A percentile compares a stretch with the other conserved stretches of the same genome.
Evolutionary conservation across 345 rosid genomes (phyloP).

Genomic region (Arabis hirsuta): DNA sequence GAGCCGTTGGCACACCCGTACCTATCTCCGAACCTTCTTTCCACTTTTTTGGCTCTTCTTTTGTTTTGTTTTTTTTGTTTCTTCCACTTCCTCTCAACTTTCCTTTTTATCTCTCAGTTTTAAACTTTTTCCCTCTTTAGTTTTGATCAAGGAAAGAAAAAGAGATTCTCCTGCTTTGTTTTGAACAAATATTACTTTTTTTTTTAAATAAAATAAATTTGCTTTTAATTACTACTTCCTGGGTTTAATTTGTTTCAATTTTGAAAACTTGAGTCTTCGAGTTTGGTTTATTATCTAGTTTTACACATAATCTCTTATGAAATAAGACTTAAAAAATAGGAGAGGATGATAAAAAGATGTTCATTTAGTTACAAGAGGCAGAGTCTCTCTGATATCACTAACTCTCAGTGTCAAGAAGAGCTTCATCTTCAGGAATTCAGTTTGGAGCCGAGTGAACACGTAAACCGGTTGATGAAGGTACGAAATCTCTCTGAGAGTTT

Average conservation of each 20-base stretch:
- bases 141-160: conserved; percentile 6
- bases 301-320: not conserved
- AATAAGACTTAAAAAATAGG: not conserved
- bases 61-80: conserved; percentile 12
- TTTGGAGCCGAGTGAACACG: conserved; percentile 34
- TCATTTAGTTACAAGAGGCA: conserved; percentile 58
- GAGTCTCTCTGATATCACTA: conserved; percentile 70
- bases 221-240: not conserved
- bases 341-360: conserved; percentile 52
- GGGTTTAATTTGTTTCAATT: not conserved
- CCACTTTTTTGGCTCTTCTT: conserved; percentile 25
- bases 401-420: conserved; percentile 51
- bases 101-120: conserved; percentile 16
- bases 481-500: not conserved
- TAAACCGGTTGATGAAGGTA: conserved; percentile 53
- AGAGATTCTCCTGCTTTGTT: conserved; percentile 30
- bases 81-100: conserved; percentile 27
- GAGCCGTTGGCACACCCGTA: conserved; percentile 25
- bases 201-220: not conserved
- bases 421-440: conserved; percentile 38
- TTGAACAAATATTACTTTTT: not conserved
- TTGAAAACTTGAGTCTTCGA: conserved; percentile 23
- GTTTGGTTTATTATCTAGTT: no score
- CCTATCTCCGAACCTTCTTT: conserved; percentile 30
- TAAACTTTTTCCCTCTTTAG: conserved; percentile 5